Evolutionary conservation across 345 rosid genomes (phyloP), one percentile per base, ranked within the genome.

Genomic region (Turnera subulata): DNA sequence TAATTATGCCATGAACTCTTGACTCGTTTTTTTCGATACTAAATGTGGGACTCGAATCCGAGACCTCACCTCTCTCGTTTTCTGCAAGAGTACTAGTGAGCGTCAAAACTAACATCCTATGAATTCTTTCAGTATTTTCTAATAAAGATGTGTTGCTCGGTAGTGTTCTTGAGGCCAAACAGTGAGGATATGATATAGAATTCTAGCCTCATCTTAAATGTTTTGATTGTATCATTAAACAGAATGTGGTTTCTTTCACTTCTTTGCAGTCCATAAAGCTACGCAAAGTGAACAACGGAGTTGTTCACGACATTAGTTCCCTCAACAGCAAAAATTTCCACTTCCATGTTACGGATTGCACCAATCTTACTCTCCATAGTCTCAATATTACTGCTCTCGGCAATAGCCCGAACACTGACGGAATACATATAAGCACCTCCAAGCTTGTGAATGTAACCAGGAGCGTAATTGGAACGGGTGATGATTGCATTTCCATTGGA

Each of bases 351-450:
- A 53, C 29, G 32, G 49, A 59, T 55, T 83, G 20, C 53, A 50
- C 22, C 10, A n/a, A n/a, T n/a, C n/a, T n/a, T n/a, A n/a, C n/a
- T n/a, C n/a, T n/a, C n/a, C n/a, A n/a, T n/a, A n/a, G n/a, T n/a
- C n/a, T n/a, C n/a, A n/a, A n/a, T n/a, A n/a, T n/a, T 85, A 14
- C 11, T 1, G 0, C 84, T 89, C 13, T 89, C 92, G 0, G 73
- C 0, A 0, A 58, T 0, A 85, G 92, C 68, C 86, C 92, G 13
- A 85, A 85, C 50, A 85, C 89, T 0, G 89, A 85, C 6, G 89
- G 97, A 1, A 69, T 89, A 56, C 97, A 86, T 46, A 63, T 86
- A 24, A 84, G 97, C 63, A 70, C 70, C 35, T 84, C 91, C 62
- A 67, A 65, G 32, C 55, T 54, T 4, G 76, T 89, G 37, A 78